Percentiles rank a stretch among this genome's conserved stretches.
Evolutionary conservation across 257 asterid species (phyloP).

Genomic region (Solanum chiquidenum): DNA sequence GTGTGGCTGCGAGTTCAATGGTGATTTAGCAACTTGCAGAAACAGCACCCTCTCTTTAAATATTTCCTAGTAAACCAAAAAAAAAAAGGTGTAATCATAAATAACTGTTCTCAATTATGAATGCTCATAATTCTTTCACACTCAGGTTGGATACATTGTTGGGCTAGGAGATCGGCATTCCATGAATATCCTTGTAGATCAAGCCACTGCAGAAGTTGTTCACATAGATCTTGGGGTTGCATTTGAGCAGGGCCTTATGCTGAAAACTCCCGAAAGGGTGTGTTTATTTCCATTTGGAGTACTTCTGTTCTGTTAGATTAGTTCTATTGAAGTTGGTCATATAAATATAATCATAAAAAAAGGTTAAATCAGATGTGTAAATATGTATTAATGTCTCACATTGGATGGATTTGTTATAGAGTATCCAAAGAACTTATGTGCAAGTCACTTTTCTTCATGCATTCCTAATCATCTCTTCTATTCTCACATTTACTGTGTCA

Average conservation of each 20-base stretch:
- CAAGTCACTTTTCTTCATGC: neutral
- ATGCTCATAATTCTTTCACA: neutral
- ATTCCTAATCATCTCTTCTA: neutral
- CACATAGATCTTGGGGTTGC: conserved; percentile 99
- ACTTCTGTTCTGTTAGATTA: neutral
- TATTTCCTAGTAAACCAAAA: neutral
- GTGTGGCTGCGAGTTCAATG: conserved; percentile 99
- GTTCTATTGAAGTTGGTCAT: neutral
- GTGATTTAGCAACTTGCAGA: conserved; percentile 16
- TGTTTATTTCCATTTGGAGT: conserved; percentile 7
- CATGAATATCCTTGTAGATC: conserved; percentile 87
- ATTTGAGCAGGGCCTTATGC: conserved; percentile 99
- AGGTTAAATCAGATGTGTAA: neutral
- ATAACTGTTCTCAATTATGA: neutral
- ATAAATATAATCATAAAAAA: neutral
- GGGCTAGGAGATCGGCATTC: conserved; percentile 99
- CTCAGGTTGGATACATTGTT: conserved; percentile 93
- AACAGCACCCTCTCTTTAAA: neutral
- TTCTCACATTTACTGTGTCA: neutral
- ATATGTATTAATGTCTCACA: neutral
- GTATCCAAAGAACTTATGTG: neutral
- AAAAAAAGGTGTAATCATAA: neutral
- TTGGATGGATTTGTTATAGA: neutral
- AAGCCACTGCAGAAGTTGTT: conserved; percentile 94
- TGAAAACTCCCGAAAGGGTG: conserved; percentile 96